Evolutionary conservation across 208 protist genomes (phyloP), one percentile per base, ranked within the genome.

Genomic region (Trypanosoma rangeli): DNA sequence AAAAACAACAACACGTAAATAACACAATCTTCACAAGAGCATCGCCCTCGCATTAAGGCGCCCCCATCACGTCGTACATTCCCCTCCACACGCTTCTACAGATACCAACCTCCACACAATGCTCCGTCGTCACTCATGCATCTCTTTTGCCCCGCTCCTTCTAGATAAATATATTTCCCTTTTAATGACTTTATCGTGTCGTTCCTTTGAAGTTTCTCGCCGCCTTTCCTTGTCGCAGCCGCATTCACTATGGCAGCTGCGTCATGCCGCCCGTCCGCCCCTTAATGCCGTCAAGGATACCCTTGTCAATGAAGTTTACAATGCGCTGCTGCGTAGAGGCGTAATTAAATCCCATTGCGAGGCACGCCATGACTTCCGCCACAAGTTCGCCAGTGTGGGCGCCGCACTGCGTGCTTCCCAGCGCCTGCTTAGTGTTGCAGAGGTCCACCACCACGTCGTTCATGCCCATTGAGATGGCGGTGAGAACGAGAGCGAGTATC

Each of bases 251-350:
- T 1, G 83, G 83, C 18, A 94, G 81, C 55, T 94, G 82, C 50
- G 84, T 86, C 84, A 94, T 85, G 52, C 84, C 83, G 53, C 87
- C 87, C 7, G 89, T 88, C 42, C 87, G 80, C 26, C 87, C 85
- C 68, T 87, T 90, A 57, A 93, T 93, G 49, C 90, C 90, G 58
- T 95, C 87, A 28, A 95, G 70, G 65, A 95, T 93, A 48, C 87
- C 85, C 66, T 92, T 93, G 71, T 93, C 85, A 59, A 93, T 90
- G 70, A 91, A 95, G 1, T 79, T 89, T 26, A 93, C 81, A 62
- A 95, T 87, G 18, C 90, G 87, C 76, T 95, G 86, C 68, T 95
- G 90, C 22, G 89, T 91, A 24, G 84, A 86, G n/a, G 60, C 78
- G 73, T 80, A 94, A 48, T 70, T 75, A 54, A 78, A 65, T 22